Percentiles rank a stretch among this genome's conserved stretches.
Evolutionary conservation across 331 rosid genomes (phyloP).

Genomic region (Cydonia oblonga): DNA sequence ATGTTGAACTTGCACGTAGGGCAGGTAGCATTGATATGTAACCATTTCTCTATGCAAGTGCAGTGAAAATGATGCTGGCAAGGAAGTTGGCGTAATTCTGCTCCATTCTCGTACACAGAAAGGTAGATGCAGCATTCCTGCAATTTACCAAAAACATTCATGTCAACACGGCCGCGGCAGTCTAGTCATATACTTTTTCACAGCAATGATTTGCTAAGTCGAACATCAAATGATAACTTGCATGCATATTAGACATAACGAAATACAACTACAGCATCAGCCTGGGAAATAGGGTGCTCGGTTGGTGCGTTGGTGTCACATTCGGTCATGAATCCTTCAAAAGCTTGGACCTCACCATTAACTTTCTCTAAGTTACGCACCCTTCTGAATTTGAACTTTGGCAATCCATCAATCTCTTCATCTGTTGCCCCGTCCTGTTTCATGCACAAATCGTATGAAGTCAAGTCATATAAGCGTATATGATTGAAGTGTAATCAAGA

Average conservation of each 20-base stretch:
- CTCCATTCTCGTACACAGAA: slow-evolving; percentile 45
- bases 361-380: slow-evolving; percentile 33
- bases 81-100: slow-evolving; percentile 70
- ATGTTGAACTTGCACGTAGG: slow-evolving; percentile 86
- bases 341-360: slow-evolving; percentile 37
- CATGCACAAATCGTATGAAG: slow-evolving; percentile 2
- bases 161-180: slow-evolving; percentile 7
- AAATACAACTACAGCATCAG: slow-evolving; percentile 41
- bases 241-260: neutral
- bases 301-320: slow-evolving; percentile 32
- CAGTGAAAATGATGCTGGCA: slow-evolving; percentile 81
- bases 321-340: slow-evolving; percentile 50
- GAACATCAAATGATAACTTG: neutral
- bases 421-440: slow-evolving; percentile 77
- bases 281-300: slow-evolving; percentile 39
- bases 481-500: neutral
- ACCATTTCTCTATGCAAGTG: slow-evolving; percentile 80
- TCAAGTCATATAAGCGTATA: neutral
- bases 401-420: slow-evolving; percentile 67
- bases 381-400: slow-evolving; percentile 49
- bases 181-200: neutral
- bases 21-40: slow-evolving; percentile 62
- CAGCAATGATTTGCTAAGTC: neutral
- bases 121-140: slow-evolving; percentile 88
- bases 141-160: slow-evolving; percentile 5